Base-by-base conservation (phyloP, 305 asterid species). In the Fraxinus latifolia region DNA sequence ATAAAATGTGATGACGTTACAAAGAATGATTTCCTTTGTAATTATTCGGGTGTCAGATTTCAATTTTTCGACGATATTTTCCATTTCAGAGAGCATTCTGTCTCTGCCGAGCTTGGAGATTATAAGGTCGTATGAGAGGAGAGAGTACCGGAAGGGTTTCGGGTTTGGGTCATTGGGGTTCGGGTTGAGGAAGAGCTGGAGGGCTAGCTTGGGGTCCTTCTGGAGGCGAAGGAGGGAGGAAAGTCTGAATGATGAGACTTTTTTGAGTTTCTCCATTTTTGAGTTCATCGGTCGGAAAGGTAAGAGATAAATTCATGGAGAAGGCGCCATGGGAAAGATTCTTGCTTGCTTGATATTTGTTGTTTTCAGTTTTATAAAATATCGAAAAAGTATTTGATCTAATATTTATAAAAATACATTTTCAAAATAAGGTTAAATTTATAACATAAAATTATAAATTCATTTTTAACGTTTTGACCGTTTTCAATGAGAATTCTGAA, bases 31-130 rank as follows among this genome's bases (percentile, higher is more conserved):
- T 79, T 94, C 97, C 50, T 87, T 82, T 0, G 96, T 92, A 6
- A 82, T 33, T 21, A 91, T 19, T 5, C 95, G 87, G 25, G 93
- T 77, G 81, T 91, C 95, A 0, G 50, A 71, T 25, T 81, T 91
- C 81, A 94, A 74, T 15, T 86, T 87, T 1, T 89, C 84, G 37
- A 93, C 77, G 53, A 94, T 53, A 39, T 1, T 76, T 84, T 94
- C 97, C 97, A 94, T 82, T 76, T 93, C 89, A 7, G 85, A 15
- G 83, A 91, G 87, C 97, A 94, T 88, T 81, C 87, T 91, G 82
- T 93, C 97, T 77, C 90, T 74, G 80, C 95, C 97, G 82, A 94
- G 92, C 83, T 94, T 93, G 87, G 91, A 84, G 86, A 94, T 90
- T 88, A 93, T 91, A 83, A 91, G 92, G 79, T 94, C 97, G 87